Conservation (phyloP, 306 rosid genomes). For the Acacia melanoxylon region DNA sequence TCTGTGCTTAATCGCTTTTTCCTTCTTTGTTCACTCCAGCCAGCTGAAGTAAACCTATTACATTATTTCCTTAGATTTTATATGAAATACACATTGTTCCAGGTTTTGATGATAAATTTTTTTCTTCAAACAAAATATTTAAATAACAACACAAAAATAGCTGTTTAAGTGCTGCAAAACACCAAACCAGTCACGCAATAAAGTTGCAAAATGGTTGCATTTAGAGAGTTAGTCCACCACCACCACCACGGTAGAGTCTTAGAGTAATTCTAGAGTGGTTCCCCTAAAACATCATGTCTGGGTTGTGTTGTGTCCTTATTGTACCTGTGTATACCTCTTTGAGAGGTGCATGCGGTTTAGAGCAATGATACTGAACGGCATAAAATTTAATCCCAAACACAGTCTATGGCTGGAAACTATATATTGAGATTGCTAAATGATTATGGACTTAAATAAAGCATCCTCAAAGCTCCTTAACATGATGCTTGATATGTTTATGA, state of each 20-base stretch:
- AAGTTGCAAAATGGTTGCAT: not conserved
- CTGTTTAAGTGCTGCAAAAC: not conserved
- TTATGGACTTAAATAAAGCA: not conserved
- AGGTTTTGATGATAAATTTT: not conserved
- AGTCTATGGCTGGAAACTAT: not conserved
- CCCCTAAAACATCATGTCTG: not conserved
- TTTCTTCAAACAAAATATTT: not conserved
- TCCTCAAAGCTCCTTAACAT: not conserved
- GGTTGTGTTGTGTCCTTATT: not conserved
- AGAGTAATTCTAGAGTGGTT: not conserved
- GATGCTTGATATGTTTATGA: not conserved
- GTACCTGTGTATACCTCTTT: not conserved
- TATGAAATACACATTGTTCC: not conserved
- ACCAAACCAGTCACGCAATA: not conserved
- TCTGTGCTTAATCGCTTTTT: constrained; percentile 3
- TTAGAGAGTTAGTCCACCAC: not conserved
- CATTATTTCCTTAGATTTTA: constrained; percentile 7
- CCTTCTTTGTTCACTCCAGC: not conserved
- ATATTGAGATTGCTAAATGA: not conserved
- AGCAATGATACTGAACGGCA: not conserved
- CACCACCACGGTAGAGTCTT: not conserved
- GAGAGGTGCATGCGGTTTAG: not conserved
- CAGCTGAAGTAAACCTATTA: not conserved
- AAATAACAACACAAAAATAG: not conserved
- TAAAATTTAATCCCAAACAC: not conserved